Conservation (phyloP, 176 grass and related monocot genomes). For the bread wheat (Triticum aestivum) region DNA sequence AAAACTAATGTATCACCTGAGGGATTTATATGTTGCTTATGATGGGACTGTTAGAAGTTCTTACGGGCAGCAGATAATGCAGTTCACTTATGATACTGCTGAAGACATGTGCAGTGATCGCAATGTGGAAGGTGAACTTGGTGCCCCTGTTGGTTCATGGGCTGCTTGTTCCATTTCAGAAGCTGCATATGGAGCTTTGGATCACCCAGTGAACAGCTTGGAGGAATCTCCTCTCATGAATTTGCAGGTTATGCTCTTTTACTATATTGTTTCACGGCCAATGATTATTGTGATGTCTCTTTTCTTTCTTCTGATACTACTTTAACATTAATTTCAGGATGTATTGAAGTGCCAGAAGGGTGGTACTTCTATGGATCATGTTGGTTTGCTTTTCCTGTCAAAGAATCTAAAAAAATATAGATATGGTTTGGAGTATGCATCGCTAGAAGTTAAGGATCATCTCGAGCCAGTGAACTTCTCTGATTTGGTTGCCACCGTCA, state of each 20-base stretch:
- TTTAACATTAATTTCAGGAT: slow-evolving; percentile 54
- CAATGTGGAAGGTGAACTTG: slow-evolving; percentile 34
- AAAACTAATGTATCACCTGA: slow-evolving; percentile 82
- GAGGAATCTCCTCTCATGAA: slow-evolving; percentile 83
- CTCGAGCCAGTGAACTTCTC: slow-evolving; percentile 70
- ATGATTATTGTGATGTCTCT: not conserved
- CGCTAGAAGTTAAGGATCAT: slow-evolving; percentile 79
- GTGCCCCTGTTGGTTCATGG: slow-evolving; percentile 86
- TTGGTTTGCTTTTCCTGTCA: slow-evolving; percentile 72
- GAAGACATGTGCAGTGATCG: slow-evolving; percentile 28
- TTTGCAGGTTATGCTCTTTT: slow-evolving; percentile 58
- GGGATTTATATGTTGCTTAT: slow-evolving; percentile 86
- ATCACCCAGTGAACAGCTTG: slow-evolving; percentile 68
- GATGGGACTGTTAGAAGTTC: slow-evolving; percentile 88
- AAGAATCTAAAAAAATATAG: slow-evolving; percentile 56
- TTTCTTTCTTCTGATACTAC: slow-evolving; percentile 13
- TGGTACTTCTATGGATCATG: slow-evolving; percentile 39
- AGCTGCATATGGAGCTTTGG: slow-evolving; percentile 95
- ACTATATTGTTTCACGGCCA: slow-evolving; percentile 5
- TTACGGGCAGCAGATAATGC: slow-evolving; percentile 64
- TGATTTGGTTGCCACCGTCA: slow-evolving; percentile 72
- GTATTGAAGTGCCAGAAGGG: slow-evolving; percentile 78
- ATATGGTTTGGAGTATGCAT: slow-evolving; percentile 94
- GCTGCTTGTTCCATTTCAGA: slow-evolving; percentile 88
- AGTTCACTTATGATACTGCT: slow-evolving; percentile 66